Conservation (phyloP, 208 protist genomes). For the Acanthamoeba rhysodes region DNA sequence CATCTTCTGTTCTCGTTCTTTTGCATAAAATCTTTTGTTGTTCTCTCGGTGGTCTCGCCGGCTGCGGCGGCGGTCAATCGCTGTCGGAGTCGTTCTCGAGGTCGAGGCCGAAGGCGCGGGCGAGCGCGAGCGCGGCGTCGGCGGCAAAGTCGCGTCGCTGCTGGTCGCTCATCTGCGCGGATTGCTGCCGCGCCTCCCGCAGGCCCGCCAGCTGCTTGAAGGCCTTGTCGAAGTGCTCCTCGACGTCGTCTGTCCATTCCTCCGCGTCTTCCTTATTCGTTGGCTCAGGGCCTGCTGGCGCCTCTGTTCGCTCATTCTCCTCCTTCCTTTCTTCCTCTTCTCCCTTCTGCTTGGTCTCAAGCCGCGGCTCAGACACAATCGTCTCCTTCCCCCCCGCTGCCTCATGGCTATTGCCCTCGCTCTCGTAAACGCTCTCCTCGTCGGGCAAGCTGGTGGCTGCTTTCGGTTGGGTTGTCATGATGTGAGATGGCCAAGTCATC, state of each 20-base stretch:
- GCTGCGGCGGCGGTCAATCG: neutral
- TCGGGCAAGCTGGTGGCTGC: neutral
- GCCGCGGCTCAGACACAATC: neutral
- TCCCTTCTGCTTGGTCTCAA: neutral
- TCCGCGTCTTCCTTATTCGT: neutral
- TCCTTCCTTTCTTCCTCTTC: neutral
- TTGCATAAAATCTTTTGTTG: no score
- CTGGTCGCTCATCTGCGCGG: conserved; percentile 25
- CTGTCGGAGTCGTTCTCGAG: conserved; percentile 9
- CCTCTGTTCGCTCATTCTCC: neutral
- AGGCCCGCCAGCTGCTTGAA: conserved; percentile 43
- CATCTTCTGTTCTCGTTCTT: no score
- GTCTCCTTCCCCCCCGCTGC: neutral
- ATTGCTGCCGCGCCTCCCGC: neutral
- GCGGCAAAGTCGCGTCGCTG: conserved; percentile 11
- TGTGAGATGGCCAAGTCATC: neutral
- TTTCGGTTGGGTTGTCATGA: neutral
- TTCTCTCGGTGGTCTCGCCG: neutral
- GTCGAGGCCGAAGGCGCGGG: conserved; percentile 20
- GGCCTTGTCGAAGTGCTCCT: neutral
- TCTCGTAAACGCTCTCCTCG: neutral
- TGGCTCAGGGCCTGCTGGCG: neutral
- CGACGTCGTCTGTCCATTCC: neutral
- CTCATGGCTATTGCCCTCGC: neutral
- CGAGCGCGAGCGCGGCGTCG: neutral